Percentiles rank a stretch among this genome's conserved stretches.
Evolutionary conservation across 108 stramenopile genomes (phyloP).

Genomic region (Asterionellopsis glacialis): DNA sequence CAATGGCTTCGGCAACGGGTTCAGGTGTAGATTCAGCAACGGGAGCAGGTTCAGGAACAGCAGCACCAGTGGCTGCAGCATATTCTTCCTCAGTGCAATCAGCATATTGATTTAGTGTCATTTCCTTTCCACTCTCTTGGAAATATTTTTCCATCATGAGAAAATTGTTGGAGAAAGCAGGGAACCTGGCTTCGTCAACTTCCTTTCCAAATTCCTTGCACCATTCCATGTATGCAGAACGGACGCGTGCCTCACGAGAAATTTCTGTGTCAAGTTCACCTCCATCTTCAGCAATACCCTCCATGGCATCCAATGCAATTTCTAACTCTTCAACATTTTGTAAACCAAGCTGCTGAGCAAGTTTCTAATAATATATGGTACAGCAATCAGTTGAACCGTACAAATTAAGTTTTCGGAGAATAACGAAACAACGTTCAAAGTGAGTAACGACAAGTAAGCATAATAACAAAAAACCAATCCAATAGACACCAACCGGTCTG

Average conservation of each 20-base stretch:
- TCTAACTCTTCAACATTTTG: constrained; percentile 81
- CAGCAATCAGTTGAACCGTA: background rate
- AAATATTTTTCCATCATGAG: constrained; percentile 83
- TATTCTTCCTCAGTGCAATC: constrained; percentile 67
- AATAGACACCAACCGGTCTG: constrained; percentile 5
- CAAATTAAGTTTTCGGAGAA: constrained; percentile 4
- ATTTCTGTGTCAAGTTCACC: constrained; percentile 52
- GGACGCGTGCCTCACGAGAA: constrained; percentile 75
- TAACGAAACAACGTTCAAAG: constrained; percentile 4
- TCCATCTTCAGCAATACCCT: constrained; percentile 73
- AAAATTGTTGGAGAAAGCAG: constrained; percentile 68
- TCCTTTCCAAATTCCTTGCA: constrained; percentile 75
- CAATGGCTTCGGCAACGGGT: background rate
- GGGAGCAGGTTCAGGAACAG: constrained; percentile 20
- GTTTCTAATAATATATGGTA: constrained; percentile 29
- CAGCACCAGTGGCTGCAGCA: constrained; percentile 2
- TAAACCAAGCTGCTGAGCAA: constrained; percentile 66
- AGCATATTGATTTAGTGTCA: constrained; percentile 51
- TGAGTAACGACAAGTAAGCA: background rate
- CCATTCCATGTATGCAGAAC: constrained; percentile 81
- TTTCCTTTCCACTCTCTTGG: constrained; percentile 51
- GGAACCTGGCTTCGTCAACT: constrained; percentile 65
- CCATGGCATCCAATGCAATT: constrained; percentile 64
- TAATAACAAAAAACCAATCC: constrained; percentile 3
- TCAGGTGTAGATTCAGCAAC: constrained; percentile 9